Evolutionary conservation across 257 asterid species (phyloP), one percentile per base, ranked within the genome.

Genomic region (Osmanthus fragrans): DNA sequence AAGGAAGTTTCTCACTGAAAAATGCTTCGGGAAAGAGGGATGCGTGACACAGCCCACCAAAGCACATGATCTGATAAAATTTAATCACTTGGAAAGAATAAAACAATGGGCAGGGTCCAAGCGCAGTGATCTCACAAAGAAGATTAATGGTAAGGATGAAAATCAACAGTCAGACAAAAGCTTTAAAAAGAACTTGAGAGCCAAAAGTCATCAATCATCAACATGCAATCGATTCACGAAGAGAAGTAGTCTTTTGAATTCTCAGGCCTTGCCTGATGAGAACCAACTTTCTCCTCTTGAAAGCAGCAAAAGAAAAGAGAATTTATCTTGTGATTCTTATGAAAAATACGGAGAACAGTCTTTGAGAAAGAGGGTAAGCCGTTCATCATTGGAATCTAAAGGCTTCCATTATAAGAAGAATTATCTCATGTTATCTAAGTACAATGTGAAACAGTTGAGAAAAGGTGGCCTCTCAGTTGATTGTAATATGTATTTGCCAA

Each of bases 61-160:
- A 54, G 63, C 83, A 71, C 83, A 65, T 36, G 91, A 77, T 64
- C 84, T 73, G 83, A 75, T 67, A 70, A 80, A 81, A 72, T 58
- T 78, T 32, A 81, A 79, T 79, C 85, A 85, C 79, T 82, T 82
- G 39, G 94, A 89, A 84, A 82, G 79, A 87, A 83, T 87, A 69
- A 87, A 83, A 74, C 84, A 83, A 70, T 92, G 96, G 97, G 85
- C 81, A 12, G 86, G 92, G 79, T 94, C 97, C 49, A 92, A 92
- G 82, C 79, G 93, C 74, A 88, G 89, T 72, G 87, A 87, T 70
- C 85, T 83, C 16, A 83, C 79, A 56, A 91, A 84, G 86, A 90
- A 83, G 83, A 79, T 64, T 73, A 88, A 73, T 74, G 86, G 30
- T 39, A 83, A 76, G 71, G 85, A 30, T 70, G 87, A 83, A 80